These are phyloP conservation scores for Fusarium mundagurra DNA, from an alignment of 2,329 filamentous ascomycete species.

Conservation along the genomic window DNA sequence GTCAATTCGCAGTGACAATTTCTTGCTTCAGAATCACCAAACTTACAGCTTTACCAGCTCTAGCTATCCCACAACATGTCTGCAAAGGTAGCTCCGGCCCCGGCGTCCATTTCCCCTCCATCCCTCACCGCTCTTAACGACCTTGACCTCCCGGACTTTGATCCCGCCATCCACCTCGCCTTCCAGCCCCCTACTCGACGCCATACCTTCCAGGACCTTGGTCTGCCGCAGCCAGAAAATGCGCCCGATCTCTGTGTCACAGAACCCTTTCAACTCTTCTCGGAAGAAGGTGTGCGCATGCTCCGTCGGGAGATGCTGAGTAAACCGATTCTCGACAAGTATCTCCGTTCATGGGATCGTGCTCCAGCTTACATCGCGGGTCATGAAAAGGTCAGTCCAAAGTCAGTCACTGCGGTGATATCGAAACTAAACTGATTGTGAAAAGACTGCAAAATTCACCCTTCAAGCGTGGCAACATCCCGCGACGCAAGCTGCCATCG, in stretches of 20 bases:
- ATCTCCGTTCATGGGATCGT: not conserved
- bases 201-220: not conserved
- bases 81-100: not conserved
- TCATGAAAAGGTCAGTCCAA: not conserved
- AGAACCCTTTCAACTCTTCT: not conserved
- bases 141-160: not conserved
- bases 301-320: not conserved
- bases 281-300: not conserved
- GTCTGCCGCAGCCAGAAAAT: not conserved
- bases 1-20: too few species aligned
- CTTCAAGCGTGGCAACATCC: not conserved
- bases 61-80: not conserved
- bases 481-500: not conserved
- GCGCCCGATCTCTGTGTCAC: not conserved
- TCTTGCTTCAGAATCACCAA: too few species aligned
- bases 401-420: accelerated
- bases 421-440: accelerated
- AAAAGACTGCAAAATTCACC: not conserved
- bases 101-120: too few species aligned
- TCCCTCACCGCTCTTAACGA: not conserved
- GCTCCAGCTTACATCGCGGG: not conserved
- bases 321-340: not conserved
- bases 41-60: not conserved
- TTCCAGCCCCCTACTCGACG: not conserved
- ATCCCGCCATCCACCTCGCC: not conserved